Evolutionary conservation across 148 eudicot species (phyloP).

Genomic region (Silene uniflora): DNA sequence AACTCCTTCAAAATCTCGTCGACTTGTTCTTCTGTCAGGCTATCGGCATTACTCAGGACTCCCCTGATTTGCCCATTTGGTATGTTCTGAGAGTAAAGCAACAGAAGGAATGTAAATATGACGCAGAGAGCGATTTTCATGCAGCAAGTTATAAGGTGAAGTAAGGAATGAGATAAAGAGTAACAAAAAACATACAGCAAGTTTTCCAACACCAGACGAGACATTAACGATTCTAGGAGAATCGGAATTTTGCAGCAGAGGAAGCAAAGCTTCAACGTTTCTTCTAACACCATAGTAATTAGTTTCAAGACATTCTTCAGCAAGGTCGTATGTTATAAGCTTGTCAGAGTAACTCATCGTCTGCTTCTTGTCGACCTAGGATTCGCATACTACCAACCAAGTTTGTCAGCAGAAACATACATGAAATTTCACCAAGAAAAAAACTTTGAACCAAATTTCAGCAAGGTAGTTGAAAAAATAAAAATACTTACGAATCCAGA

Average conservation of each 20-base stretch:
- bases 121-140: too few species aligned
- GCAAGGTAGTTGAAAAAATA: too few species aligned
- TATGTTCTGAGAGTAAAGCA: conserved; percentile 11
- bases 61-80: conserved; percentile 29
- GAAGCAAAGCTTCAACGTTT: conserved; percentile 40
- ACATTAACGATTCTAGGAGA: conserved; percentile 56
- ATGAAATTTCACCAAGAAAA: background rate
- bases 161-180: too few species aligned
- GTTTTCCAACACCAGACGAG: conserved; percentile 34
- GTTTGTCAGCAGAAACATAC: conserved; percentile 8
- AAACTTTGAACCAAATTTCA: too few species aligned
- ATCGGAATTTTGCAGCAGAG: conserved; percentile 48
- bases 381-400: conserved; percentile 10
- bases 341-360: background rate
- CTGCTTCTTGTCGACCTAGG: conserved; percentile 6
- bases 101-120: background rate
- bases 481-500: conserved; percentile 18
- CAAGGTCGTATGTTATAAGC: conserved; percentile 28
- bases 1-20: conserved; percentile 37
- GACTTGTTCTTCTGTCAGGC: conserved; percentile 42
- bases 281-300: conserved; percentile 49
- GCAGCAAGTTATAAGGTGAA: too few species aligned
- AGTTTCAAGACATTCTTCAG: conserved; percentile 40
- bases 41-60: conserved; percentile 26
- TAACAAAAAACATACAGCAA: conserved; percentile 27